phyloP scores from a whole-genome alignment of 2,329 filamentous ascomycete genomes.

The Fusarium sp. region DNA sequence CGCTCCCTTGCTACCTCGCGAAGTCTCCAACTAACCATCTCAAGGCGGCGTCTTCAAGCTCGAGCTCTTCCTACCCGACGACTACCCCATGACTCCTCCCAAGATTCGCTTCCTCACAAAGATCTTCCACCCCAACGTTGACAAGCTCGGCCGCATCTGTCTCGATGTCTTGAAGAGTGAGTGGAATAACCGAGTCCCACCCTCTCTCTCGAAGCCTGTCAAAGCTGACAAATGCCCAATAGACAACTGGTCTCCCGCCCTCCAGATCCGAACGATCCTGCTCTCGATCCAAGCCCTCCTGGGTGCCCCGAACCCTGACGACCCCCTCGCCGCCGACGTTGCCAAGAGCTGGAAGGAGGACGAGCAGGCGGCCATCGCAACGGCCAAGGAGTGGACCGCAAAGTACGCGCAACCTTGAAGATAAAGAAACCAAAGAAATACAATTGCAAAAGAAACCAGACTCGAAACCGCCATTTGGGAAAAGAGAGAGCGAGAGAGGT shows the following conservation, averaged over 20 bases:
- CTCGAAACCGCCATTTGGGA: conserved; percentile 6
- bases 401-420: conserved; percentile 71
- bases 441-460: conserved; percentile 20
- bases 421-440: conserved; percentile 16
- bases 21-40: conserved; percentile 11
- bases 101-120: conserved; percentile 99
- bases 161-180: conserved; percentile 95
- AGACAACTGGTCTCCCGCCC: conserved; percentile 99
- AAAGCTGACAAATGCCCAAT: conserved; percentile 25
- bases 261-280: conserved; percentile 98
- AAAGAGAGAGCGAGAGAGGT: neutral
- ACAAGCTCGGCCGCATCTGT: conserved; percentile 96
- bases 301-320: conserved; percentile 95
- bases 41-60: conserved; percentile 88
- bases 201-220: neutral
- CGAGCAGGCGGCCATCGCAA: conserved; percentile 89
- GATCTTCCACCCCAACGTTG: conserved; percentile 99
- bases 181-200: conserved; percentile 38
- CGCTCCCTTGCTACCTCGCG: conserved; percentile 32
- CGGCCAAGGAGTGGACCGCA: conserved; percentile 89
- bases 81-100: conserved; percentile 98
- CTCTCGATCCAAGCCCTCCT: conserved; percentile 97
- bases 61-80: conserved; percentile 95
- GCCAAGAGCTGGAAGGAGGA: conserved; percentile 99
- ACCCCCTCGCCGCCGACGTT: conserved; percentile 97